Conservation (phyloP, 345 rosid genomes). For the Conringia planisiliqua region DNA sequence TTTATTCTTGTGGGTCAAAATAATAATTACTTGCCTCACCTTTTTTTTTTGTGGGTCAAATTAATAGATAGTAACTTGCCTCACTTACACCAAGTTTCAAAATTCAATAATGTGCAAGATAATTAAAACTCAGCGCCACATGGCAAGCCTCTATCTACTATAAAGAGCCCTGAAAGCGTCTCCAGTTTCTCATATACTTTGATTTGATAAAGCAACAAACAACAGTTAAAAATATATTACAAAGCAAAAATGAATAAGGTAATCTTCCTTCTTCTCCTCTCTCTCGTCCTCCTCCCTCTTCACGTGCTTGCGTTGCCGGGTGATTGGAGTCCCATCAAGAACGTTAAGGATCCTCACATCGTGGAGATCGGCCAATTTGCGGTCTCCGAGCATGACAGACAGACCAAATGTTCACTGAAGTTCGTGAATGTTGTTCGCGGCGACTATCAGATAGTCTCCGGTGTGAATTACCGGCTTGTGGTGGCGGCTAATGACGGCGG, state of each 20-base stretch:
- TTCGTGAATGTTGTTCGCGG: slow-evolving; percentile 35
- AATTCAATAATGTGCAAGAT: not conserved
- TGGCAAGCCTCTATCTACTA: not conserved
- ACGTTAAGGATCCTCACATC: slow-evolving; percentile 31
- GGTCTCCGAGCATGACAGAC: slow-evolving; percentile 34
- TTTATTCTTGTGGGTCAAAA: too few relatives aligned
- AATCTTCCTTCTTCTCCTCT: slow-evolving; percentile 1
- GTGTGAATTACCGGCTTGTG: slow-evolving; percentile 42
- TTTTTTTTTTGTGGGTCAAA: not conserved
- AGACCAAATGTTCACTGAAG: slow-evolving; percentile 4
- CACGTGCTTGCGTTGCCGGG: not conserved
- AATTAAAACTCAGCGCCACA: not conserved
- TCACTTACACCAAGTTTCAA: not conserved
- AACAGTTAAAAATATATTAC: not conserved
- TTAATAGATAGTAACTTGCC: not conserved
- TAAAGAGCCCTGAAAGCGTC: not conserved
- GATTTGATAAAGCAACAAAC: not conserved
- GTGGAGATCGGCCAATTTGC: slow-evolving; percentile 45
- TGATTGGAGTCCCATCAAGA: slow-evolving; percentile 29
- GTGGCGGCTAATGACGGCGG: slow-evolving; percentile 14
- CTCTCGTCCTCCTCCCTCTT: not conserved
- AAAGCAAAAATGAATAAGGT: not conserved
- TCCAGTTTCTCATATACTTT: not conserved
- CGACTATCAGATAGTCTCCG: slow-evolving; percentile 41
- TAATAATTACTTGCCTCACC: not conserved